Evolutionary conservation across 352 stramenopile genomes (phyloP).

Genomic region (Pythium oligandrum): DNA sequence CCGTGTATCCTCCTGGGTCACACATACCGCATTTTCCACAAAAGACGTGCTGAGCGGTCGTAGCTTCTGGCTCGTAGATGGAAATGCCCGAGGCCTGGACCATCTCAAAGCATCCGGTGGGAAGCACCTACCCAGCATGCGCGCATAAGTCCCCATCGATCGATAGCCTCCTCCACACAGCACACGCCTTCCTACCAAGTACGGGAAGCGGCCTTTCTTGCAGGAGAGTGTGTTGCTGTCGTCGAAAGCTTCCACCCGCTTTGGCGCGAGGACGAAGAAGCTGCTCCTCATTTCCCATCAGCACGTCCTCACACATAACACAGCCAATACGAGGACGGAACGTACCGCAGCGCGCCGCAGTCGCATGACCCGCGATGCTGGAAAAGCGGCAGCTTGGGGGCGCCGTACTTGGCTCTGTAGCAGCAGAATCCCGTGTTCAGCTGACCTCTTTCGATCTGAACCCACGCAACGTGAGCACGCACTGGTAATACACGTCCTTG

Average conservation of each 20-base stretch:
- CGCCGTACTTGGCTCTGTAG: constrained; percentile 69
- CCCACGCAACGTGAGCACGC: constrained; percentile 3
- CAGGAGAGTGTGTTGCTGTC: constrained; percentile 79
- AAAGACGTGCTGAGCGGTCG: constrained; percentile 71
- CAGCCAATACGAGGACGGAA: neutral
- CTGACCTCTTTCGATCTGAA: too few species aligned
- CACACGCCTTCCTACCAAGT: constrained; percentile 35
- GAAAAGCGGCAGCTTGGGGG: constrained; percentile 66
- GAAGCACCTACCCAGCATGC: constrained; percentile 34
- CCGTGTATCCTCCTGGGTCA: neutral
- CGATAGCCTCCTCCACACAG: constrained; percentile 1
- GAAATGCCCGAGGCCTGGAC: constrained; percentile 57
- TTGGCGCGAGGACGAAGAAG: constrained; percentile 70
- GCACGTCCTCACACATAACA: constrained; percentile 3
- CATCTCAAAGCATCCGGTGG: constrained; percentile 79
- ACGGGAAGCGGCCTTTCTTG: constrained; percentile 79
- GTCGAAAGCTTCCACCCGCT: constrained; percentile 75
- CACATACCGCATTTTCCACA: constrained; percentile 66
- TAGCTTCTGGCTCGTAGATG: constrained; percentile 67
- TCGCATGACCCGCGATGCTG: constrained; percentile 71
- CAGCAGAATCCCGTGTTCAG: neutral
- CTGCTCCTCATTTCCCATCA: constrained; percentile 19
- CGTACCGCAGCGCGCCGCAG: constrained; percentile 55
- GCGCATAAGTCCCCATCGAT: neutral
- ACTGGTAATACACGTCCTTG: constrained; percentile 80